These are phyloP conservation scores for Ustilaginoidea virens DNA, from an alignment of 2,329 filamentous ascomycete genomes.

Conservation along the genomic window DNA sequence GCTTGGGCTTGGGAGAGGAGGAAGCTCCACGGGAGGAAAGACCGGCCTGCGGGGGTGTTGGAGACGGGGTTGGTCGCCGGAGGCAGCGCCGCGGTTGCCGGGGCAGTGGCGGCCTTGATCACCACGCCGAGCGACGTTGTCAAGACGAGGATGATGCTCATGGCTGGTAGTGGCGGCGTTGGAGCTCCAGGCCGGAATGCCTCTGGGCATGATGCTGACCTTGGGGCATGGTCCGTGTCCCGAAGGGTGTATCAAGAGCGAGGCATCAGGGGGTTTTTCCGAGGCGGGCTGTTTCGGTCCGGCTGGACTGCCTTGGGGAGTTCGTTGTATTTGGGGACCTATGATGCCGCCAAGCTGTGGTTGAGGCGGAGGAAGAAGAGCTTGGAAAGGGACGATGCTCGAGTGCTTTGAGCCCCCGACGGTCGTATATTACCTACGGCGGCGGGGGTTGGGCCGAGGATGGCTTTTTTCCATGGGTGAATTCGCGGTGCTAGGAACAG, in stretches of 20 bases:
- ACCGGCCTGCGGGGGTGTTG: slow-evolving; percentile 23
- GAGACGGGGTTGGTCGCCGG: slow-evolving; percentile 62
- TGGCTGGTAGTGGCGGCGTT: slow-evolving; percentile 24
- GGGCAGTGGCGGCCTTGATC: slow-evolving; percentile 59
- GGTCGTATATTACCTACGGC: too few relatives aligned
- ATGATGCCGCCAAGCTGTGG: slow-evolving; percentile 64
- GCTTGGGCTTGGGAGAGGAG: slow-evolving; percentile 27
- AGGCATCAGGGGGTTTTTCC: slow-evolving; percentile 60
- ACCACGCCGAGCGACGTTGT: slow-evolving; percentile 84
- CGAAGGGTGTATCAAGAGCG: slow-evolving; percentile 48
- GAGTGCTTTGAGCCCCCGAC: slow-evolving; percentile 4
- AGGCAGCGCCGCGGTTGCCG: slow-evolving; percentile 56
- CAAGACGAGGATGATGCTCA: slow-evolving; percentile 80
- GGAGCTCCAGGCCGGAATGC: slow-evolving; percentile 10
- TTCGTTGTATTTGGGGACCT: slow-evolving; percentile 73
- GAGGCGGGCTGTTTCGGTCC: slow-evolving; percentile 56
- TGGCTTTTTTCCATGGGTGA: too few relatives aligned
- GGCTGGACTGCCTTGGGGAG: slow-evolving; percentile 73
- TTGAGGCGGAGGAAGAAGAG: slow-evolving; percentile 26
- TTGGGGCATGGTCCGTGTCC: slow-evolving; percentile 41
- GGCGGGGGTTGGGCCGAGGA: too few relatives aligned
- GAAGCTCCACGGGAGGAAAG: slow-evolving; percentile 12
- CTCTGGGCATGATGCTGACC: slow-evolving; percentile 7
- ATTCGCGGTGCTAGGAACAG: too few relatives aligned
- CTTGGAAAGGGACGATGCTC: slow-evolving; percentile 23